These are phyloP conservation scores for Gynandropsis gynandra DNA, from an alignment of 345 rosid species.

Conservation along the genomic window DNA sequence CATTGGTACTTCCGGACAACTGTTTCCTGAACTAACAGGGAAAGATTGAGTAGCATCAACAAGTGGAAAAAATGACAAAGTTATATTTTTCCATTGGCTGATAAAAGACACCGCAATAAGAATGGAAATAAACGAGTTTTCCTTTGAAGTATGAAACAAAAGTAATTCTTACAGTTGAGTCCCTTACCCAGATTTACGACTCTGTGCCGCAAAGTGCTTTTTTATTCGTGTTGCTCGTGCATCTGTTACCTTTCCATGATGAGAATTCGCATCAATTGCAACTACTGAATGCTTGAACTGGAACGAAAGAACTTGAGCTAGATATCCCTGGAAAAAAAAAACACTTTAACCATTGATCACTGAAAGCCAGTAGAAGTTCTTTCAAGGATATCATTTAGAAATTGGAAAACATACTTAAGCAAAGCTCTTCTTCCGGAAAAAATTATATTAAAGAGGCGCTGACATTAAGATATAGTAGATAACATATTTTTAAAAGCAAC, in stretches of 20 bases:
- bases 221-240: constrained; percentile 79
- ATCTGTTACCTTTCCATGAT: constrained; percentile 71
- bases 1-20: constrained; percentile 46
- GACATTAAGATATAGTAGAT: constrained; percentile 1
- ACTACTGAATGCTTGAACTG: constrained; percentile 69
- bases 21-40: constrained; percentile 57
- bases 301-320: constrained; percentile 87
- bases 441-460: background rate
- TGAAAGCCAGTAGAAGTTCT: constrained; percentile 11
- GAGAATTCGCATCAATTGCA: constrained; percentile 84
- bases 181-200: constrained; percentile 61
- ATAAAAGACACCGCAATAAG: background rate
- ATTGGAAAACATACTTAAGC: background rate
- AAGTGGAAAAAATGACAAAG: constrained; percentile 15
- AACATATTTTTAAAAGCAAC: background rate
- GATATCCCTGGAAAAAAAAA: constrained; percentile 60
- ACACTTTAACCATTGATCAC: constrained; percentile 17
- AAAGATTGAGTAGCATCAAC: constrained; percentile 27
- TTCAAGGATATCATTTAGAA: constrained; percentile 2
- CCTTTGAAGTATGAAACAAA: background rate
- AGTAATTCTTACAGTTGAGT: background rate
- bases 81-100: too few relatives aligned
- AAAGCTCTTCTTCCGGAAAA: background rate
- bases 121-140: background rate
- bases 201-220: constrained; percentile 67